These are phyloP conservation scores for Teunomyces stri DNA, from an alignment of 805 yeast species.

Conservation along the genomic window DNA sequence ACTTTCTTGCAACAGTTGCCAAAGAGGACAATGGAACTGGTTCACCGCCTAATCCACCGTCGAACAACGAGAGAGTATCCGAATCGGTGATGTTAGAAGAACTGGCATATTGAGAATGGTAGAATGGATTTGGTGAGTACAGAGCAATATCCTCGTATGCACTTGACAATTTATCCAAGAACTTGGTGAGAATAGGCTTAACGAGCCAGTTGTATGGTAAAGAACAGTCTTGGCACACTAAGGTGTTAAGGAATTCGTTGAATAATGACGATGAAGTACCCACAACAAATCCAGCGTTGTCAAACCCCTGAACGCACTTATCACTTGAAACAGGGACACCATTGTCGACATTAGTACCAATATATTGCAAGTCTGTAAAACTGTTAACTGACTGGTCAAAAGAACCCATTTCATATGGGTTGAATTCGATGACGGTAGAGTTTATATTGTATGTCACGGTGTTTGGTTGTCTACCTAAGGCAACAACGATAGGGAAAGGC, in stretches of 20 bases:
- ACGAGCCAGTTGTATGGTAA: conserved; percentile 13
- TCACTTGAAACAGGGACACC: conserved; percentile 24
- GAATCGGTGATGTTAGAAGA: conserved; percentile 23
- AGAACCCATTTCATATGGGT: conserved; percentile 43
- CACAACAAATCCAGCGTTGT: conserved; percentile 38
- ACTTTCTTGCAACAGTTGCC: conserved; percentile 30
- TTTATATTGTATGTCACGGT: conserved; percentile 28
- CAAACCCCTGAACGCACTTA: conserved; percentile 33
- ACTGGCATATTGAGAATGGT: conserved; percentile 25
- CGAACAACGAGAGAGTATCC: conserved; percentile 33
- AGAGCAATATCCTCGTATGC: conserved; percentile 30
- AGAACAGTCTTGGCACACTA: conserved; percentile 33
- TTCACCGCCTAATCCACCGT: conserved; percentile 42
- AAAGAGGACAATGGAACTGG: conserved; percentile 33
- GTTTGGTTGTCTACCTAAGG: conserved; percentile 36
- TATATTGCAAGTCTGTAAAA: conserved; percentile 35
- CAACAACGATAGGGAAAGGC: conserved; percentile 40
- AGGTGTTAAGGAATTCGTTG: conserved; percentile 32
- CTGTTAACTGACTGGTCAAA: conserved; percentile 38
- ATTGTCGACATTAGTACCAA: conserved; percentile 33
- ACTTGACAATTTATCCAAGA: conserved; percentile 25
- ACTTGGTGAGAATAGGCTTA: conserved; percentile 23
- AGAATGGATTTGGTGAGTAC: conserved; percentile 39
- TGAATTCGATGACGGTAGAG: conserved; percentile 40
- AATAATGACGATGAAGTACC: conserved; percentile 42